These are phyloP conservation scores for Candida dajiaensis DNA, from an alignment of 805 yeast genomes.

Conservation along the genomic window DNA sequence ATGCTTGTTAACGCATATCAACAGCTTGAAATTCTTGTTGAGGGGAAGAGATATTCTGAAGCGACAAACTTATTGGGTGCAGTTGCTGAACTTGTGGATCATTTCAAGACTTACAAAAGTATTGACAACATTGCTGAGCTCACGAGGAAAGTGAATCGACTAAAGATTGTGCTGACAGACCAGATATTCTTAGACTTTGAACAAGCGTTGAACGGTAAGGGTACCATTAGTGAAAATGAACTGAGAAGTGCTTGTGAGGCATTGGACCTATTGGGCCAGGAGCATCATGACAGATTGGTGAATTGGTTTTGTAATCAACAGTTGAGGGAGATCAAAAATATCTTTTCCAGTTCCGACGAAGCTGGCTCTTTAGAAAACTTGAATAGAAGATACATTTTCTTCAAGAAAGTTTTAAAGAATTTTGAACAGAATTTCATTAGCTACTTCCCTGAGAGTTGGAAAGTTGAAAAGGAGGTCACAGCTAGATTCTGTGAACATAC, in stretches of 20 bases:
- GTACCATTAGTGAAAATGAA: slow-evolving; percentile 22
- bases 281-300: slow-evolving; percentile 52
- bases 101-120: slow-evolving; percentile 75
- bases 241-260: slow-evolving; percentile 64
- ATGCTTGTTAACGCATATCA: slow-evolving; percentile 77
- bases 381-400: slow-evolving; percentile 73
- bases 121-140: slow-evolving; percentile 72
- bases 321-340: slow-evolving; percentile 65
- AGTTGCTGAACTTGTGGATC: slow-evolving; percentile 63
- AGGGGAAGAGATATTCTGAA: slow-evolving; percentile 42
- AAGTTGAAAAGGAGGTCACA: slow-evolving; percentile 56
- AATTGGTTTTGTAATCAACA: slow-evolving; percentile 69
- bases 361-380: slow-evolving; percentile 93
- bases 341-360: slow-evolving; percentile 78
- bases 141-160: slow-evolving; percentile 49
- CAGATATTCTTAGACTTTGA: slow-evolving; percentile 74
- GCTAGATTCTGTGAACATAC: slow-evolving; percentile 64
- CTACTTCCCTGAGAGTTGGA: slow-evolving; percentile 70
- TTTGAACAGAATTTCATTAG: slow-evolving; percentile 46
- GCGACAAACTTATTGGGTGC: slow-evolving; percentile 61
- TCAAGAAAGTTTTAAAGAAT: slow-evolving; percentile 60
- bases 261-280: slow-evolving; percentile 55
- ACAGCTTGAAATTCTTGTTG: slow-evolving; percentile 43
- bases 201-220: slow-evolving; percentile 31
- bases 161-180: slow-evolving; percentile 57